Evolutionary conservation across 139 green algal species (phyloP).

Genomic region (Tetradesmus lagerheimii): DNA sequence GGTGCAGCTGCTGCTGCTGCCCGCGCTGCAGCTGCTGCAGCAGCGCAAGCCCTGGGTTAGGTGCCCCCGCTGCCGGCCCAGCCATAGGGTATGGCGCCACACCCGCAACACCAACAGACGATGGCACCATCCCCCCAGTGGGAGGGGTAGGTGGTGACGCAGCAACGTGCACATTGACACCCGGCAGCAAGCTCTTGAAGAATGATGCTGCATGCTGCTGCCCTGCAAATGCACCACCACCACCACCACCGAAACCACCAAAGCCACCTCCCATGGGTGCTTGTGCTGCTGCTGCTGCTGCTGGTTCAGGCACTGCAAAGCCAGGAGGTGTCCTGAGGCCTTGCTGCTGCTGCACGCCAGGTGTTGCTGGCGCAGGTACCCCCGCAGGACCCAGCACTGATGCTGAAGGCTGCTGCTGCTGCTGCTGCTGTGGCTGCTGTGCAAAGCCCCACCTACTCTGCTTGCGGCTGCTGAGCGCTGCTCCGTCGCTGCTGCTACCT

Average conservation of each 20-base stretch:
- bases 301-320: background rate
- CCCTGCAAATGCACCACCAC: background rate
- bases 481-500: background rate
- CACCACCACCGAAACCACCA: slow-evolving; percentile 9
- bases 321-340: background rate
- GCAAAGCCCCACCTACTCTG: slow-evolving; percentile 35
- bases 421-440: slow-evolving; percentile 33
- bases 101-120: background rate
- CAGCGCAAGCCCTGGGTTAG: slow-evolving; percentile 39
- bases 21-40: slow-evolving; percentile 49
- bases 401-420: background rate
- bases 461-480: slow-evolving; percentile 10
- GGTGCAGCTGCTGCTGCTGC: slow-evolving; percentile 27
- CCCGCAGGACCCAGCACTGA: background rate
- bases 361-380: background rate
- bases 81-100: background rate
- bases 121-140: too few relatives aligned
- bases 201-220: slow-evolving; percentile 25
- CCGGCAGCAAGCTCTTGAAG: slow-evolving; percentile 38
- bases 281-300: background rate
- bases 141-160: background rate
- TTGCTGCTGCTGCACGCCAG: background rate
- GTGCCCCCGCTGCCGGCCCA: background rate
- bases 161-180: slow-evolving; percentile 40
- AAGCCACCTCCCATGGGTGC: background rate